These are phyloP conservation scores for Prototheca cutis DNA, from an alignment of 163 green algal genomes.

Conservation along the genomic window DNA sequence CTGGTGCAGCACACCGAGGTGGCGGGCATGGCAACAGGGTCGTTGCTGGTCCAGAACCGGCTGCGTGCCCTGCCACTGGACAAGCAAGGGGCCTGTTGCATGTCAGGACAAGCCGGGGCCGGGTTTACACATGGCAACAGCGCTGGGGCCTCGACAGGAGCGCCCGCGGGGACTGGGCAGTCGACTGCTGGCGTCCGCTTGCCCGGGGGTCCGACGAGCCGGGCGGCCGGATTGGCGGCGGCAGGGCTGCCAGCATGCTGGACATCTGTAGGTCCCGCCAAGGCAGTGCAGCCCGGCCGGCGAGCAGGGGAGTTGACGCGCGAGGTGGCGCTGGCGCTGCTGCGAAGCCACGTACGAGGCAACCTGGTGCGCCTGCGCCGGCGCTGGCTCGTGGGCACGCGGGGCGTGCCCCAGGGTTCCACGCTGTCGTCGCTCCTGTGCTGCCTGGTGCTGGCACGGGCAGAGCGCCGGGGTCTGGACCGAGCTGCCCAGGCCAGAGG, in stretches of 20 bases:
- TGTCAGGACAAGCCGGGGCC: too few species aligned
- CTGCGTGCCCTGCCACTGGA: too few species aligned
- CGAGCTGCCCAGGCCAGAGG: neutral
- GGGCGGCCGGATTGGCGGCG: too few species aligned
- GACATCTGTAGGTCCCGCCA: too few species aligned
- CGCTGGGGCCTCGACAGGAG: too few species aligned
- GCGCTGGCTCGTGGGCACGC: constrained; percentile 43
- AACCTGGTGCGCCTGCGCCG: constrained; percentile 36
- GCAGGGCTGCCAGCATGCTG: too few species aligned
- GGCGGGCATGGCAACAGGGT: too few species aligned
- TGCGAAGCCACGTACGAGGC: constrained; percentile 42
- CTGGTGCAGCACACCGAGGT: constrained; percentile 42
- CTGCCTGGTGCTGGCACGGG: constrained; percentile 72
- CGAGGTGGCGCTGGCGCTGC: constrained; percentile 19
- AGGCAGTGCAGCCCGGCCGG: neutral
- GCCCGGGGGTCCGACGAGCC: too few species aligned
- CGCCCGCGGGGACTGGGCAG: too few species aligned
- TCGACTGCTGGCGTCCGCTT: too few species aligned
- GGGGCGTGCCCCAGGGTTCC: constrained; percentile 65
- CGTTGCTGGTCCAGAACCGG: neutral
- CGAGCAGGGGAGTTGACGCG: constrained; percentile 13
- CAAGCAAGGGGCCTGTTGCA: too few species aligned
- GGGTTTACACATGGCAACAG: too few species aligned
- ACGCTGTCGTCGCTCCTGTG: constrained; percentile 77
- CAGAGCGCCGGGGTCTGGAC: constrained; percentile 57